These are phyloP conservation scores for Phytophthora nicotianae DNA, from an alignment of 352 stramenopile genomes.

Conservation along the genomic window DNA sequence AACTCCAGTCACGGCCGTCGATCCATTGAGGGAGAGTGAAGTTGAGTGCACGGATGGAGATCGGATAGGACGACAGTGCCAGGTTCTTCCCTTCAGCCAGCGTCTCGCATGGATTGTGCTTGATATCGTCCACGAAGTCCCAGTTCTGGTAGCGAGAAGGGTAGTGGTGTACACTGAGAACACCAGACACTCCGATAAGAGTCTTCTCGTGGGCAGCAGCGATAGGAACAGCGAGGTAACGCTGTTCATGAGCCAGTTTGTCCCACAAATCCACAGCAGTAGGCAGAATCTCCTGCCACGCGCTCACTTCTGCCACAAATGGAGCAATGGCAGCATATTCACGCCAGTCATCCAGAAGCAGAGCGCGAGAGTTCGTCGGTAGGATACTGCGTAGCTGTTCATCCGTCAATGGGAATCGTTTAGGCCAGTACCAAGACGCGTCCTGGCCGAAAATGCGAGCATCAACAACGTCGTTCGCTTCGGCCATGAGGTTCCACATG, in stretches of 20 bases:
- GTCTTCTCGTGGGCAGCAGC: constrained; percentile 62
- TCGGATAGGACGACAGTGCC: constrained; percentile 74
- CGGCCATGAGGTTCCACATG: constrained; percentile 68
- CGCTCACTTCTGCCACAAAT: constrained; percentile 65
- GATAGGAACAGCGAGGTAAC: constrained; percentile 73
- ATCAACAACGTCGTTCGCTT: constrained; percentile 72
- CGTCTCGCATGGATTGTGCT: constrained; percentile 77
- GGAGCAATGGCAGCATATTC: constrained; percentile 73
- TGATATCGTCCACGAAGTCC: constrained; percentile 85
- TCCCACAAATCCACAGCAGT: constrained; percentile 54
- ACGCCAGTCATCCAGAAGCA: constrained; percentile 68
- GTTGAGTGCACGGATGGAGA: constrained; percentile 73
- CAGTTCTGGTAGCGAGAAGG: constrained; percentile 87
- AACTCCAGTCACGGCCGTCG: constrained; percentile 75
- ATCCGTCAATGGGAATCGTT: constrained; percentile 44
- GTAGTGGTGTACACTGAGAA: constrained; percentile 81
- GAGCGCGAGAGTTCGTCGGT: constrained; percentile 44
- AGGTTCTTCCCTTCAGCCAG: constrained; percentile 35
- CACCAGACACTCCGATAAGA: constrained; percentile 66
- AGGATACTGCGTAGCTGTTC: constrained; percentile 45
- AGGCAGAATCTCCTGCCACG: constrained; percentile 58
- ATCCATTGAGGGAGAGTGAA: constrained; percentile 82
- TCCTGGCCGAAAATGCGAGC: constrained; percentile 72
- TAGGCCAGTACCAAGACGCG: constrained; percentile 80
- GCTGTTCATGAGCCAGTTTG: constrained; percentile 55